Evolutionary conservation across 352 stramenopile species (phyloP), one percentile per base, ranked within the genome.

Genomic region (Phytophthora tubulina): DNA sequence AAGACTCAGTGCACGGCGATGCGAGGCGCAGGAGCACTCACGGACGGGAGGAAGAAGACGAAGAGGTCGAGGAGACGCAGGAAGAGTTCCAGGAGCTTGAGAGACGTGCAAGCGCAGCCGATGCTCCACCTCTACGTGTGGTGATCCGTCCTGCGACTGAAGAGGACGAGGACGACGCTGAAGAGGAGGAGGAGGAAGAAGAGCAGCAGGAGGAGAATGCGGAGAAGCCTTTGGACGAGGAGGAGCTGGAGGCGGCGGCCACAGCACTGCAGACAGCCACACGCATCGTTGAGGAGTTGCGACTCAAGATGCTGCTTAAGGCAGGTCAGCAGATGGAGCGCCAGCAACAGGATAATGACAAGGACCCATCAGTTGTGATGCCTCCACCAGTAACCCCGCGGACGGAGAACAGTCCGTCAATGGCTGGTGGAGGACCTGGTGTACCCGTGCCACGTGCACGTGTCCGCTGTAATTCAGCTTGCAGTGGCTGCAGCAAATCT

Each of bases 281-380:
- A n/a, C 75, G 83, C 30, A 80, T 88, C 15, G 81, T 87, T 2
- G 75, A 90, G 50, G 76, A 88, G 61, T 61, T 93, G 36, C 78
- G 84, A 30, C 71, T 89, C 32, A 82, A 80, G 62, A 80, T 89
- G 70, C 39, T 82, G 32, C 73, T 91, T 39, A 85, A 85, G 53
- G 80, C 72, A 1, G 70, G 74, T 3, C 69, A 83, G 30, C 75
- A 89, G 42, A 80, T 85, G 58, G 78, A 86, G 13, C 46, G 60
- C 15, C 73, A 82, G 63, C 75, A 70, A 48, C 70, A 74, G 41
- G 73, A 56, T 21, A 71, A 50, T 31, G 42, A 60, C 27, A 46
- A 46, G 14, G 73, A 69, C 39, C 64, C 44, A 53, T 48, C 60
- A 36, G 50, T 58, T 14, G 15, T 60, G 7, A 68, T 56, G 46